phyloP scores from a whole-genome alignment of 2,329 filamentous ascomycete genomes.

The Colletotrichum kahawae region DNA sequence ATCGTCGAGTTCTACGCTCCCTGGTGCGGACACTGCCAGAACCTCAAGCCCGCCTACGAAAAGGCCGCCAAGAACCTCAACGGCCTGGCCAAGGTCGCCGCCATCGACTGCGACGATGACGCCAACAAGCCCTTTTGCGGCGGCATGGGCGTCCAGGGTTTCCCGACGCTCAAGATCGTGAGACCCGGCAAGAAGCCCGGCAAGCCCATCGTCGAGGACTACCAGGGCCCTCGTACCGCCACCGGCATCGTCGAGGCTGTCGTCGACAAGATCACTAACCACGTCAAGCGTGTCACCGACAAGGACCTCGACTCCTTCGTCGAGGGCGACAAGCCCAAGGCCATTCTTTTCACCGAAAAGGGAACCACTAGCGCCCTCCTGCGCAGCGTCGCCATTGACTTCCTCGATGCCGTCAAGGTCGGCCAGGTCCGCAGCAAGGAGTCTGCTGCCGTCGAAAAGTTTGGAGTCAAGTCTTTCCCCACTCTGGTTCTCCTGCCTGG shows the following conservation, averaged over 20 bases:
- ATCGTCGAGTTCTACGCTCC: slow-evolving; percentile 91
- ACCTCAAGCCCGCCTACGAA: slow-evolving; percentile 93
- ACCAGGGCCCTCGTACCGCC: slow-evolving; percentile 82
- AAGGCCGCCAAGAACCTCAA: slow-evolving; percentile 88
- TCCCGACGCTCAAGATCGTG: slow-evolving; percentile 94
- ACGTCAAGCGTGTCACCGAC: slow-evolving; percentile 82
- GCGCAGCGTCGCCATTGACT: slow-evolving; percentile 88
- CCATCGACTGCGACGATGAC: slow-evolving; percentile 94
- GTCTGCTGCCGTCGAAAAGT: slow-evolving; percentile 71
- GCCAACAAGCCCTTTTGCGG: slow-evolving; percentile 88
- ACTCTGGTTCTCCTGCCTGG: slow-evolving; percentile 80
- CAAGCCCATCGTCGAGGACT: slow-evolving; percentile 86
- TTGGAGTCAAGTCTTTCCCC: slow-evolving; percentile 79
- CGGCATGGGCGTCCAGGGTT: slow-evolving; percentile 86
- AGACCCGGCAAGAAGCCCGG: slow-evolving; percentile 78
- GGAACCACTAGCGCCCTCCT: slow-evolving; percentile 83
- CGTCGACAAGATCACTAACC: slow-evolving; percentile 87
- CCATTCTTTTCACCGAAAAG: slow-evolving; percentile 92
- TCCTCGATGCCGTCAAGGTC: slow-evolving; percentile 77
- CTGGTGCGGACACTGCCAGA: slow-evolving; percentile 98
- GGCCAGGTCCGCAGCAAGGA: slow-evolving; percentile 88
- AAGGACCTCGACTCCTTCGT: slow-evolving; percentile 81
- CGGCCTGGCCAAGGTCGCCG: slow-evolving; percentile 93
- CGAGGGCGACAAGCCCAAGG: slow-evolving; percentile 75
- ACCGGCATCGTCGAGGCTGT: slow-evolving; percentile 88